Base-by-base conservation (phyloP, 345 rosid species). In the Euphorbia lathyris region DNA sequence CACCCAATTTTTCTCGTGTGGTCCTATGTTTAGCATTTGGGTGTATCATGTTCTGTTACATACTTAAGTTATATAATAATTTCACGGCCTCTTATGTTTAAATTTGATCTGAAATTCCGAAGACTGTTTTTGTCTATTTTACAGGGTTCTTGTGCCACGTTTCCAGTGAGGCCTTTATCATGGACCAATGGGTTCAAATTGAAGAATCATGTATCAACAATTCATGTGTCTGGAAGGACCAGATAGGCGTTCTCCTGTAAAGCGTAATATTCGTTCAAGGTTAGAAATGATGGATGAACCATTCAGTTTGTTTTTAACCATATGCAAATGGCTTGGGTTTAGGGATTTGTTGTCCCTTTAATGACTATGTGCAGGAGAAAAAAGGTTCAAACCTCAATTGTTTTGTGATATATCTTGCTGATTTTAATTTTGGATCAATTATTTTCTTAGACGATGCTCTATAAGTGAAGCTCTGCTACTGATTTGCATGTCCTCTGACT, bases 91-190 rank as follows among this genome's bases (percentile, higher is more conserved):
- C 25, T 67, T 16, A 48, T 20, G 7, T 71, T 52, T 51, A 63
- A 64, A 62, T 59, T n/a, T 50, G 59, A 17, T 66, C 68, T 43
- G 23, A 69, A 69, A 50, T 62, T 72, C 29, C n/a, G n/a, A n/a
- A 45, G 36, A 45, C 1, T 55, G 7, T 55, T 71, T 3, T 53
- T 65, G 30, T 62, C 43, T 70, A 20, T 77, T 60, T 74, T 32
- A 74, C 72, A 93, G 98, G 92, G 87, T 86, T 89, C 96, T 72
- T 76, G 65, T 79, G 84, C 83, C 65, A 63, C 85, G 60, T 75
- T 79, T 81, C 85, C 91, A 69, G 63, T 79, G 4, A 83, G 85
- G 80, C 79, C 81, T 73, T 83, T 83, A 62, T 72, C 91, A 78
- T 80, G 86, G 88, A 84, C 83, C 83, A 88, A 69, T 75, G 90